These are phyloP conservation scores for Noccaea bulbosa DNA, from an alignment of 345 rosid species.

Conservation along the genomic window DNA sequence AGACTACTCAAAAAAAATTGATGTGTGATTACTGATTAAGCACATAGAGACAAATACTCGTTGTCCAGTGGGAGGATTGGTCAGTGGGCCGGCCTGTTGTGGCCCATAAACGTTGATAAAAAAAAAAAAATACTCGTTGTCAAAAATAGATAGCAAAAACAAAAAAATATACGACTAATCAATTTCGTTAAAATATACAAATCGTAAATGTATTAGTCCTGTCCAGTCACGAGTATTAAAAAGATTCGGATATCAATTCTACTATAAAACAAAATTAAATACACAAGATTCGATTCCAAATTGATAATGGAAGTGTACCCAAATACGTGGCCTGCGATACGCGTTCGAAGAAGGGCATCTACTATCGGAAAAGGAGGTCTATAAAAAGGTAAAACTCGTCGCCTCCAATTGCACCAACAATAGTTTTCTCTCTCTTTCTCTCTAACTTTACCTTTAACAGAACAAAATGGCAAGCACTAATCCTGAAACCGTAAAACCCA, in stretches of 20 bases:
- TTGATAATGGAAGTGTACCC: not conserved
- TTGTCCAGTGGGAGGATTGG: too few species aligned
- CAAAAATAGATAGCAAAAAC: too few species aligned
- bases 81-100: too few species aligned
- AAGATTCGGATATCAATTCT: not conserved
- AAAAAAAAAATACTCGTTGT: too few species aligned
- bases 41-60: too few species aligned
- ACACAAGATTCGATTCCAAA: constrained; percentile 18
- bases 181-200: not conserved
- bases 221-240: not conserved
- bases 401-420: not conserved
- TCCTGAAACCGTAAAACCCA: constrained; percentile 27
- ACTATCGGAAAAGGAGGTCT: not conserved
- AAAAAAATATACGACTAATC: too few species aligned
- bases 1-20: too few species aligned
- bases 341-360: not conserved
- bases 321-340: constrained; percentile 20
- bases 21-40: too few species aligned
- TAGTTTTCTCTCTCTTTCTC: not conserved
- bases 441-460: not conserved
- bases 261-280: not conserved
- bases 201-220: not conserved
- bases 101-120: too few species aligned
- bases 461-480: constrained; percentile 31
- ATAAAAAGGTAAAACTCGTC: constrained; percentile 25